These are phyloP conservation scores for Croton laevigatus DNA, from an alignment of 441 rosid genomes.

Conservation along the genomic window DNA sequence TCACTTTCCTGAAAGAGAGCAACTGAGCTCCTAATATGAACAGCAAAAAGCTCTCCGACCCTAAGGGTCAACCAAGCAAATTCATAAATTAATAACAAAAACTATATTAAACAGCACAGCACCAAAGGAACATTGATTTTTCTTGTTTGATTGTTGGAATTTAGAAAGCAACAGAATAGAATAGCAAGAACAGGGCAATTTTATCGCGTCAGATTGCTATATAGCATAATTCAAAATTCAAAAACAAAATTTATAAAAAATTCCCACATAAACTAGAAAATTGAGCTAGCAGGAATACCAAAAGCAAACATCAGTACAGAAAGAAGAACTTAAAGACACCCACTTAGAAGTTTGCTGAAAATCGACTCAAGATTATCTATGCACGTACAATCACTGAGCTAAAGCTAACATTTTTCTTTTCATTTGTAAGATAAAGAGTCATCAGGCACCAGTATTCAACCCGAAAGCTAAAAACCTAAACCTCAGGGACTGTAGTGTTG, in stretches of 20 bases:
- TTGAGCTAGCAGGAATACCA: not conserved
- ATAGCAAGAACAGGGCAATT: not conserved
- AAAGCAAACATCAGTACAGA: not conserved
- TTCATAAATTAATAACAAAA: not conserved
- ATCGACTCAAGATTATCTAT: not conserved
- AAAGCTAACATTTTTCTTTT: not conserved
- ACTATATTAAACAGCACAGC: no score
- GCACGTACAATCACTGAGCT: not conserved
- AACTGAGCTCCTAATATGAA: conserved; percentile 7
- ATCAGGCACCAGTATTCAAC: not conserved
- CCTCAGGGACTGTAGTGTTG: no score
- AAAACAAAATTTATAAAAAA: not conserved
- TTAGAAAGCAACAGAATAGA: conserved; percentile 5
- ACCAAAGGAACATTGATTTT: not conserved
- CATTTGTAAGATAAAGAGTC: not conserved
- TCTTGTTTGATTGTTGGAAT: not conserved
- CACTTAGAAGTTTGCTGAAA: not conserved
- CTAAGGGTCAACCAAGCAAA: not conserved
- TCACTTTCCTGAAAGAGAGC: not conserved
- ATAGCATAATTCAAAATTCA: not conserved
- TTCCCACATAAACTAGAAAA: not conserved
- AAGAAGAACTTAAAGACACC: not conserved
- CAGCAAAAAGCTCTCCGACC: not conserved
- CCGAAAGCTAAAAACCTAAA: not conserved
- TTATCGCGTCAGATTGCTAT: not conserved